Percentiles rank a stretch among this genome's conserved stretches.
phyloP scores from a whole-genome alignment of 768 basidiomycete species.

The Strobilomyces confusus region DNA sequence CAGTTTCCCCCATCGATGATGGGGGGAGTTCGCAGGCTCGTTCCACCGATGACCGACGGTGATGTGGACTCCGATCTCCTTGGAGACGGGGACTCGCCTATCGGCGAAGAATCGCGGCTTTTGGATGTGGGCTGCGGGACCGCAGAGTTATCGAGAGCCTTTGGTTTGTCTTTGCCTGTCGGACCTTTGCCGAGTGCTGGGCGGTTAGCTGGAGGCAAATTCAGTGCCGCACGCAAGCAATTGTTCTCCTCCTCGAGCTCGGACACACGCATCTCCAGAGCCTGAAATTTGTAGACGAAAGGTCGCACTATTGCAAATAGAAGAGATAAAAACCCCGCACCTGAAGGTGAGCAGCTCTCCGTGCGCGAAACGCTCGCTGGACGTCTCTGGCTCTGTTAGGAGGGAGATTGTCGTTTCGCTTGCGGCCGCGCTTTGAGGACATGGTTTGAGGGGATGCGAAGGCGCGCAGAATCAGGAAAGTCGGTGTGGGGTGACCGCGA shows the following conservation, averaged over 20 bases:
- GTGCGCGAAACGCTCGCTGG: slow-evolving; percentile 84
- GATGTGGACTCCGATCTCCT: slow-evolving; percentile 35
- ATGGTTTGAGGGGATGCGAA: slow-evolving; percentile 35
- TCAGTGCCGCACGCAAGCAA: slow-evolving; percentile 65
- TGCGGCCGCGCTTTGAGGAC: slow-evolving; percentile 86
- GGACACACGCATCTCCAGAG: slow-evolving; percentile 73
- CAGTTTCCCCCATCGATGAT: slow-evolving; percentile 50
- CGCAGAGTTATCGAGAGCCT: slow-evolving; percentile 36
- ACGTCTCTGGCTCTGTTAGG: slow-evolving; percentile 79
- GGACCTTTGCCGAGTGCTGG: slow-evolving; percentile 77
- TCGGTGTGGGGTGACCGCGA: slow-evolving; percentile 27
- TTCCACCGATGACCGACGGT: slow-evolving; percentile 30
- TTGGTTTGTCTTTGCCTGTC: slow-evolving; percentile 83
- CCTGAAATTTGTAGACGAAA: slow-evolving; percentile 43
- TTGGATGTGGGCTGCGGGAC: slow-evolving; percentile 42
- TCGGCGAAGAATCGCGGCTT: slow-evolving; percentile 65
- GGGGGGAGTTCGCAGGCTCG: slow-evolving; percentile 35
- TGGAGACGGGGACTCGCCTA: slow-evolving; percentile 45
- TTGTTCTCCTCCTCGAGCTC: slow-evolving; percentile 85
- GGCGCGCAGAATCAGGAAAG: slow-evolving; percentile 9
- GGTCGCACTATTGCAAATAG: slow-evolving; percentile 39
- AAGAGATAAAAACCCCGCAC: slow-evolving; percentile 40
- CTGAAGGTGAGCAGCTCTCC: slow-evolving; percentile 83
- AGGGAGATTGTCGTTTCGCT: slow-evolving; percentile 63
- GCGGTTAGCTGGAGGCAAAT: slow-evolving; percentile 69